Evolutionary conservation across 176 grass and related monocot genomes (phyloP).

Genomic region (Raddia distichophylla): DNA sequence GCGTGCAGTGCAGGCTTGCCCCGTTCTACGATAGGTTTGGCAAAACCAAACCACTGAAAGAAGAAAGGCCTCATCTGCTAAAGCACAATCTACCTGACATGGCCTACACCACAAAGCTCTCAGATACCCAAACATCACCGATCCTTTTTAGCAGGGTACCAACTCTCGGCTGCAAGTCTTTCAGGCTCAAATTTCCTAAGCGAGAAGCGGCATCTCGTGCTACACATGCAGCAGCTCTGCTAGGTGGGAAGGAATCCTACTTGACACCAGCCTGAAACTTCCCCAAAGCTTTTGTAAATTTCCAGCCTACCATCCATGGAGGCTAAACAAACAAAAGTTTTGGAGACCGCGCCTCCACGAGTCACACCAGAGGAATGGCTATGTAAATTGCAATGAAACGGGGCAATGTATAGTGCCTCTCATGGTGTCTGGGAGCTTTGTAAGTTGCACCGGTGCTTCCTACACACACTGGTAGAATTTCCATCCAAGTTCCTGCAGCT

Average conservation of each 20-base stretch:
- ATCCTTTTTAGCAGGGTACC: background rate
- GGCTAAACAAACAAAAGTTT: background rate
- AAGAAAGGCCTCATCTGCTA: background rate
- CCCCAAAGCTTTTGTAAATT: background rate
- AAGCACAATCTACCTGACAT: conserved; percentile 10
- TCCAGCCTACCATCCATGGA: conserved; percentile 14
- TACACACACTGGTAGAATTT: background rate
- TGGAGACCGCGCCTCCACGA: too few relatives aligned
- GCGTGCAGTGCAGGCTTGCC: too few relatives aligned
- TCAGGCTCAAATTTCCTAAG: background rate
- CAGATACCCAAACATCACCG: background rate
- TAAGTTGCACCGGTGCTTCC: background rate
- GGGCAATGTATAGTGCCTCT: background rate
- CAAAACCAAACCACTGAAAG: conserved; percentile 12
- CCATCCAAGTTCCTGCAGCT: background rate
- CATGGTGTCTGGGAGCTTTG: background rate
- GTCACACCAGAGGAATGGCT: background rate
- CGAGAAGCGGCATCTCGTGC: background rate
- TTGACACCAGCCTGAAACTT: background rate
- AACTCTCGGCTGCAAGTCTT: background rate
- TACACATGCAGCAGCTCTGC: background rate
- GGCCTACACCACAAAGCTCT: background rate
- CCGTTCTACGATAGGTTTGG: background rate
- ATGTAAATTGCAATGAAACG: conserved; percentile 20
- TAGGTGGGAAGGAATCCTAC: conserved; percentile 25